phyloP scores from a whole-genome alignment of 768 basidiomycete genomes.

The Phaeotremella skinneri region DNA sequence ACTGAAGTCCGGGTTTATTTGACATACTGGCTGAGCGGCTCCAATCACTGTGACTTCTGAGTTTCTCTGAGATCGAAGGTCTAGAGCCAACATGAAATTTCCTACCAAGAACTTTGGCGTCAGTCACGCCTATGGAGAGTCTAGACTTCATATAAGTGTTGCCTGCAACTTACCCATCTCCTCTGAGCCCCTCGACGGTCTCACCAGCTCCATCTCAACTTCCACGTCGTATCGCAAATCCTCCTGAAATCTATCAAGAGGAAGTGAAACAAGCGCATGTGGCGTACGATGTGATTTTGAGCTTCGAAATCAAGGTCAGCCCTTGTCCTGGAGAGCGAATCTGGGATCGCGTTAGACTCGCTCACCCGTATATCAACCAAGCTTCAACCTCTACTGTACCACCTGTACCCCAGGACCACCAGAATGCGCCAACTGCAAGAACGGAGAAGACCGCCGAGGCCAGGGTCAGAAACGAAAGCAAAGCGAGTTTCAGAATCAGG shows the following conservation, averaged over 20 bases:
- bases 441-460: slow-evolving; percentile 42
- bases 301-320: slow-evolving; percentile 15
- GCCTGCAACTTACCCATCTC: slow-evolving; percentile 33
- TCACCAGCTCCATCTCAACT: slow-evolving; percentile 49
- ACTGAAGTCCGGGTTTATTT: background rate
- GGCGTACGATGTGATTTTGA: slow-evolving; percentile 43
- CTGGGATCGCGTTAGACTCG: background rate
- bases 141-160: background rate
- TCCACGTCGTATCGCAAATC: slow-evolving; percentile 49
- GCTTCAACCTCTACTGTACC: slow-evolving; percentile 46
- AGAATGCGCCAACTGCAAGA: slow-evolving; percentile 45
- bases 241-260: slow-evolving; percentile 33
- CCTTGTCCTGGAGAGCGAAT: background rate
- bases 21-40: slow-evolving; percentile 42
- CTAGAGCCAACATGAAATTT: slow-evolving; percentile 49
- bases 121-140: slow-evolving; percentile 1
- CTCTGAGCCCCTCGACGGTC: slow-evolving; percentile 31
- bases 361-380: slow-evolving; percentile 50
- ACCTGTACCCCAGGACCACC: slow-evolving; percentile 46
- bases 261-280: slow-evolving; percentile 38
- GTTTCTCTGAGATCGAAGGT: slow-evolving; percentile 30
- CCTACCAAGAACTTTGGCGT: too few relatives aligned
- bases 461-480: slow-evolving; percentile 33
- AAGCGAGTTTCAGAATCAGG: slow-evolving; percentile 35
- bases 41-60: slow-evolving; percentile 24